Evolutionary conservation across 176 grass and related monocot genomes (phyloP), one percentile per base, ranked within the genome.

Genomic region (Triticum turgidum): DNA sequence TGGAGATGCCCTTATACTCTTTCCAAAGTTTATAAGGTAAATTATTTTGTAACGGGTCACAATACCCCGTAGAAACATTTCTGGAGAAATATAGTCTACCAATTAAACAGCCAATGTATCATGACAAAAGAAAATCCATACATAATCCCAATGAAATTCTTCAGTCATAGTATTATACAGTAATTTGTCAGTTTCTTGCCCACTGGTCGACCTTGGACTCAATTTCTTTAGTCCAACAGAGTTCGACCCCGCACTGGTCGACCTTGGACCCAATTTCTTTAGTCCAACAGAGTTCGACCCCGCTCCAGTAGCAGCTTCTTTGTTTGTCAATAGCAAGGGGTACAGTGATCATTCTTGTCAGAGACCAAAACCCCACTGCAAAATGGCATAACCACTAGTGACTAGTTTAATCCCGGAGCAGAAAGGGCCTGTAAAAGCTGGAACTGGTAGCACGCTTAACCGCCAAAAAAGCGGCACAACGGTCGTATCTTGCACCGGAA

Each of bases 401-500:
- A 85, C n/a, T 77, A 77, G 47, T 85, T 78, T 77, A 85, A 67
- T 56, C 44, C 21, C 30, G 20, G 33, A 42, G 38, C 9, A 22
- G 33, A 79, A 69, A 70, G 14, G 63, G 1, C 1, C 6, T 2
- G 1, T 11, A 70, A 45, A 70, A 79, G 34, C 14, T 30, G 27
- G 9, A 79, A 22, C 14, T 30, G 27, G 9, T 38, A 70, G 49
- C 76, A 70, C 20, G 84, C 87, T 79, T 85, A 85, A 81, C 32
- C 33, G 67, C 70, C 63, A 65, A 49, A 80, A 83, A 62, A 69
- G 81, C 29, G 27, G 59, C 59, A 15, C 21, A 80, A 80, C 56
- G 21, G 75, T 22, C 80, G 59, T 80, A 75, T 68, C 80, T 84
- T 87, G 61, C 24, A 56, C 35, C 7, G 47, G 79, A 91, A 87